Percentiles rank a stretch among this genome's conserved stretches.
phyloP scores from a whole-genome alignment of 2,329 filamentous ascomycete genomes.

The Penicillium vulpinum region DNA sequence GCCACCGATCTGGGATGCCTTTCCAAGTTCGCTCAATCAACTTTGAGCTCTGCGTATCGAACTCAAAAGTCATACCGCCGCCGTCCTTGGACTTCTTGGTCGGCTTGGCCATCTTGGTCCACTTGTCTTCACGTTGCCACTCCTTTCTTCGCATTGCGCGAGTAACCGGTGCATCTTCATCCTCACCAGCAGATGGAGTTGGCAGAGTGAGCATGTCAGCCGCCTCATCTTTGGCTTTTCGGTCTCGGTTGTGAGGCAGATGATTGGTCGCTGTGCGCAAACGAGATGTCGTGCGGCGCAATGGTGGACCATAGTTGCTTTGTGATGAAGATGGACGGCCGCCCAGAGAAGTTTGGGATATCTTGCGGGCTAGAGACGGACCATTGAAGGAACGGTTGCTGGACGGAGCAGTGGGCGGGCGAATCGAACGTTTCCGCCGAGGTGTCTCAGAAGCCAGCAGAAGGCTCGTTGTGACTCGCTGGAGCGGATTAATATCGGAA shows the following conservation, averaged over 20 bases:
- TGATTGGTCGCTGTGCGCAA: constrained; percentile 56
- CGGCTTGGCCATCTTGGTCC: constrained; percentile 64
- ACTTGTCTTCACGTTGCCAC: constrained; percentile 64
- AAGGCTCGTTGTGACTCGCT: constrained; percentile 61
- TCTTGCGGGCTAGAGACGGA: constrained; percentile 42
- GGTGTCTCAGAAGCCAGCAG: constrained; percentile 58
- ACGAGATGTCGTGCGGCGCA: constrained; percentile 43
- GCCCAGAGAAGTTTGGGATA: constrained; percentile 43
- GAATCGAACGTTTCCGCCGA: constrained; percentile 53
- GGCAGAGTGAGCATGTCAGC: constrained; percentile 66
- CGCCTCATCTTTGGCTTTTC: constrained; percentile 59
- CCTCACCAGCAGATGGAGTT: constrained; percentile 49
- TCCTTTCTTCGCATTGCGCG: constrained; percentile 58
- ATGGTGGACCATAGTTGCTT: constrained; percentile 45
- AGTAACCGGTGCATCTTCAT: constrained; percentile 51
- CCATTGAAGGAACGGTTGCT: constrained; percentile 46
- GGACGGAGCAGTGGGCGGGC: constrained; percentile 51
- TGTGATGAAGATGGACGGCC: constrained; percentile 48
- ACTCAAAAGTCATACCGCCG: constrained; percentile 69
- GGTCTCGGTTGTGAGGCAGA: constrained; percentile 55
- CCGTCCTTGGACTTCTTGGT: constrained; percentile 50
- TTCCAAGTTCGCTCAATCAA: constrained; percentile 94
- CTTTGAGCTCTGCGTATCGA: constrained; percentile 79
- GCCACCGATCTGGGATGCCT: constrained; percentile 95
- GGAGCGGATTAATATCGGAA: constrained; percentile 47